phyloP scores from a whole-genome alignment of 2,329 filamentous ascomycete genomes.

The Ophiostoma perfectum region DNA sequence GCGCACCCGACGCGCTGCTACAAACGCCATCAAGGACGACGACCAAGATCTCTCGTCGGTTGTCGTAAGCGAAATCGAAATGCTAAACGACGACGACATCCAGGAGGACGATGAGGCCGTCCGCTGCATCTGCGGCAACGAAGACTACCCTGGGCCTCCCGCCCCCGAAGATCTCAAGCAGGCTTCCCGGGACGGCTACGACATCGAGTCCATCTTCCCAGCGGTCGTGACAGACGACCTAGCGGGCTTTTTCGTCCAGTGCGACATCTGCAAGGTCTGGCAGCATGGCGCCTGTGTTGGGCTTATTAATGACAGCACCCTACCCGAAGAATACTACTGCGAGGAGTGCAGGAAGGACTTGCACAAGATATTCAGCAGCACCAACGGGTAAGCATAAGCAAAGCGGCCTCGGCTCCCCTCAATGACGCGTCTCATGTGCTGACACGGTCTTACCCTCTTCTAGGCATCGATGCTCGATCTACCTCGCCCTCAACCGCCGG shows the following conservation, averaged over 20 bases:
- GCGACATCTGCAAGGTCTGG: conserved; percentile 97
- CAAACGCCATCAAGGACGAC: conserved; percentile 40
- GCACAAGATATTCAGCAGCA: conserved; percentile 74
- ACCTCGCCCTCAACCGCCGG: conserved; percentile 54
- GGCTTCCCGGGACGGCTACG: conserved; percentile 51
- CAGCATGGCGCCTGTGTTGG: conserved; percentile 97
- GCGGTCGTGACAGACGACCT: conserved; percentile 72
- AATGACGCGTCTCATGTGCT: not conserved
- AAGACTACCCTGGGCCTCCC: conserved; percentile 85
- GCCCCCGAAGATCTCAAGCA: conserved; percentile 51
- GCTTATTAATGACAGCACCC: conserved; percentile 88
- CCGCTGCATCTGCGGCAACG: conserved; percentile 87
- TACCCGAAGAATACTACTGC: conserved; percentile 96
- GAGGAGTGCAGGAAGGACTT: conserved; percentile 89
- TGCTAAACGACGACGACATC: conserved; percentile 62
- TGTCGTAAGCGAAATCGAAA: conserved; percentile 42
- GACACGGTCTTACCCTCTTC: conserved; percentile 19
- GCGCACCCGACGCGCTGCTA: conserved; percentile 50
- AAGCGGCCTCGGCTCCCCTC: not conserved
- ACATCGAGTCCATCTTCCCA: conserved; percentile 53
- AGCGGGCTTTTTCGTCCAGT: conserved; percentile 95
- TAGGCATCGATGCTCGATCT: conserved; percentile 63
- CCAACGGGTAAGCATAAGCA: conserved; percentile 64
- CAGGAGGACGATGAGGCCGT: conserved; percentile 91
- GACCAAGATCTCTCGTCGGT: conserved; percentile 45